Conservation (phyloP, 495 filamentous ascomycete genomes). For the Penicillium samsonianum region DNA sequence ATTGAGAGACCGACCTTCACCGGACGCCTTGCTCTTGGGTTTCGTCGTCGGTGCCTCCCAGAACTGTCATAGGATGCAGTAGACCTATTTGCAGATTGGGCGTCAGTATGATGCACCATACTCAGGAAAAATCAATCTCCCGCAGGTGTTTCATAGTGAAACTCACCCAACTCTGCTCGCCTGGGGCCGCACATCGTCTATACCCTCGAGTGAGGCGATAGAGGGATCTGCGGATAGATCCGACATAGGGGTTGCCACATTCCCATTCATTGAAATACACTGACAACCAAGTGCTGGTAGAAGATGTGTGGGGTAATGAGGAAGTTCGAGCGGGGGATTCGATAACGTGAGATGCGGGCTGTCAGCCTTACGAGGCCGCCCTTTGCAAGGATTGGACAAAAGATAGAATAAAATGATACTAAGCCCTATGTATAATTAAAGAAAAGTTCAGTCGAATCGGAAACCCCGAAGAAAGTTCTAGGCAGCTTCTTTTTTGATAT, state of each 20-base stretch:
- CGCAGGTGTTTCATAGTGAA: neutral
- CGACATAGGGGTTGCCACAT: conserved; percentile 13
- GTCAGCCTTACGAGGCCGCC: conserved; percentile 29
- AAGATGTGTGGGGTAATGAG: conserved; percentile 29
- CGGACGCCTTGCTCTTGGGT: conserved; percentile 67
- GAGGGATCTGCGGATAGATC: conserved; percentile 21
- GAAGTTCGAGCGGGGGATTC: conserved; percentile 24
- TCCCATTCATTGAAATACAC: conserved; percentile 22
- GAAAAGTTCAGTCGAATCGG: conserved; percentile 3
- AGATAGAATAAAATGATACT: conserved; percentile 1
- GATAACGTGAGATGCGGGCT: conserved; percentile 24
- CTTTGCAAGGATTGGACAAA: conserved; percentile 14
- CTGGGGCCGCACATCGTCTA: conserved; percentile 10
- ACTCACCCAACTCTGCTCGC: conserved; percentile 24
- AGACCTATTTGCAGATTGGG: conserved; percentile 36
- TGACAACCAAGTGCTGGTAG: neutral
- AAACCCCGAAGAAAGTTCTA: conserved; percentile 39
- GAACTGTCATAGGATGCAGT: conserved; percentile 63
- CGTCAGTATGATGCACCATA: conserved; percentile 2
- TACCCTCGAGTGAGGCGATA: conserved; percentile 7
- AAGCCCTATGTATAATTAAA: conserved; percentile 7
- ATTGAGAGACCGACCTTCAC: conserved; percentile 59
- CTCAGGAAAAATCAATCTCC: neutral
- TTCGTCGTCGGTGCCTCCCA: conserved; percentile 72
- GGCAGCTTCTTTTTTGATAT: conserved; percentile 27